Evolutionary conservation across 495 filamentous ascomycete genomes (phyloP).

Genomic region (Neurospora sp.): DNA sequence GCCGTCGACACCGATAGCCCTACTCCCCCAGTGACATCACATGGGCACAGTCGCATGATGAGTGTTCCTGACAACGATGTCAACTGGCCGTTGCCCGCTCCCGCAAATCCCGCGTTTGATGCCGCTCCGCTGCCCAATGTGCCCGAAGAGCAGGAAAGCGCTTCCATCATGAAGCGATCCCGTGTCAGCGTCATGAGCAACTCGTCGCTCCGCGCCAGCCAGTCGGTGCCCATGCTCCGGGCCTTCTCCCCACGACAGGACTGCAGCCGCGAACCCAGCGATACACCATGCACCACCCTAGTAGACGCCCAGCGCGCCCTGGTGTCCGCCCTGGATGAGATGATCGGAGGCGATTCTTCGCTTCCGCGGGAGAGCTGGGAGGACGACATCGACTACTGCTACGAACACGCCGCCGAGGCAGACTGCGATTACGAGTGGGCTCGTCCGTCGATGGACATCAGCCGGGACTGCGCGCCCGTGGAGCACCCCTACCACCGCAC

Average conservation of each 20-base stretch:
- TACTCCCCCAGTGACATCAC: conserved; percentile 20
- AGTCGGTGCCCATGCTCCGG: conserved; percentile 39
- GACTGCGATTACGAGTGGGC: conserved; percentile 88
- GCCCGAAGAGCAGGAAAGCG: conserved; percentile 61
- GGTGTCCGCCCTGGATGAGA: conserved; percentile 18
- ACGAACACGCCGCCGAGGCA: conserved; percentile 82
- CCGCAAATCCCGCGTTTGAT: conserved; percentile 29
- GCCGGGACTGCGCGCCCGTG: conserved; percentile 20
- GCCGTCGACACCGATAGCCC: conserved; percentile 13
- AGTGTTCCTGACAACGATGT: conserved; percentile 37
- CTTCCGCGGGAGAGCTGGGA: conserved; percentile 60
- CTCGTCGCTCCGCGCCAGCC: conserved; percentile 35
- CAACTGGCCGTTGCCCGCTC: conserved; percentile 36
- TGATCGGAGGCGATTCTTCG: conserved; percentile 30
- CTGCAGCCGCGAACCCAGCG: conserved; percentile 27
- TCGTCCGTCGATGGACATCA: conserved; percentile 38
- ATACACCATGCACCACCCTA: conserved; percentile 31
- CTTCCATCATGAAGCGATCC: conserved; percentile 17
- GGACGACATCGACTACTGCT: conserved; percentile 89
- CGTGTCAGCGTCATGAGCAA: conserved; percentile 32
- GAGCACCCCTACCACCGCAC: conserved; percentile 15
- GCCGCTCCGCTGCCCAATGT: conserved; percentile 51
- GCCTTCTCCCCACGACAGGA: conserved; percentile 21
- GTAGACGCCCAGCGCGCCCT: conserved; percentile 25
- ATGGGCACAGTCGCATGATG: conserved; percentile 26